Base-by-base conservation (phyloP, 2,329 filamentous ascomycete genomes). In the Sphaceloma murrayae region DNA sequence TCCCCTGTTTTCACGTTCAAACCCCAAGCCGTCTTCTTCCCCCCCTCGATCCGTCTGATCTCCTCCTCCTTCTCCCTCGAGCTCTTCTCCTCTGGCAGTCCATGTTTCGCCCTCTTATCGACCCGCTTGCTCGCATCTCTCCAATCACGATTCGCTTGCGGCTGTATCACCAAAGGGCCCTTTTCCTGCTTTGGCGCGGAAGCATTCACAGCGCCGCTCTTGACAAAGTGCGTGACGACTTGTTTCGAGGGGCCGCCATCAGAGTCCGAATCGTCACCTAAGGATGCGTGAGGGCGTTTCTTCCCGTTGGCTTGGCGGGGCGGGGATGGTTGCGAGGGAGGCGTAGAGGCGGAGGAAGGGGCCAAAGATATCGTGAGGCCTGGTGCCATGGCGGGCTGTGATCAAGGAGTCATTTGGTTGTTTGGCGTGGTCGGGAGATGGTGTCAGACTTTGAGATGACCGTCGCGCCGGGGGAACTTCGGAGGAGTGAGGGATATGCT, bases 71-170 rank as follows among this genome's bases (percentile, higher is more conserved):
- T 47, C 10, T 38, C 32, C 31, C 48, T 49, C 6, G 48, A 31
- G 49, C 71, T 68, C 30, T 73, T 74, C 49, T 74, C 74, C 5
- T 54, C 60, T n/a, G 75, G 77, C n/a, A 80, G 63, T 10, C 73
- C 58, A 57, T 75, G 78, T 59, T 68, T 77, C 51, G 72, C 64
- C 46, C 64, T 64, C 49, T 68, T 69, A 50, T 66, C 67, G 49
- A 58, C 54, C 46, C 65, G 29, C 8, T 45, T 53, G 34, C 56
- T 62, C 46, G 78, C 74, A 47, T 70, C 67, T 53, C 72, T 68
- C 78, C 77, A 81, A 62, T 82, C 74, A 43, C 72, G 67, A 60
- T 82, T 83, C 50, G 66, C 62, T 53, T 73, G 67, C 29, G 64
- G 64, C 21, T 68, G 64, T 51, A 85, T 85, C 13, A 83, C 65